These are phyloP conservation scores for Pogostemon cablin DNA, from an alignment of 257 asterid species.

Conservation along the genomic window DNA sequence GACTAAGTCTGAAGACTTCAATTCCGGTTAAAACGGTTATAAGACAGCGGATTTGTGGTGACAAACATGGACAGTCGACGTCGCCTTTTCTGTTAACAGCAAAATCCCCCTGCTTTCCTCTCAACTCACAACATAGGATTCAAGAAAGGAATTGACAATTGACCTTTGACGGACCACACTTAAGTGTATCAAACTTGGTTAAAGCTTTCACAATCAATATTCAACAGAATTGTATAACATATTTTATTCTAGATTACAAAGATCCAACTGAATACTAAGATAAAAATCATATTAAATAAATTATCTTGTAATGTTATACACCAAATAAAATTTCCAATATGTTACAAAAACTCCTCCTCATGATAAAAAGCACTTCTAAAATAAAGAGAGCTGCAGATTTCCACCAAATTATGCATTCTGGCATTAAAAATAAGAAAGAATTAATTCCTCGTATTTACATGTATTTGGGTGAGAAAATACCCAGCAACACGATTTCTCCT, in stretches of 20 bases:
- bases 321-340: too few relatives aligned
- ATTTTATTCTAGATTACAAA: neutral
- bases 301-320: too few relatives aligned
- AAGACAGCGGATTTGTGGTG: constrained; percentile 33
- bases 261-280: neutral
- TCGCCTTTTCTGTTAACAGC: constrained; percentile 37
- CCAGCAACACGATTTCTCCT: constrained; percentile 22
- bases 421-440: neutral
- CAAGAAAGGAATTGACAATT: constrained; percentile 3
- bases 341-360: too few relatives aligned
- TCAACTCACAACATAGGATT: constrained; percentile 30
- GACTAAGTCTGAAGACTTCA: constrained; percentile 12
- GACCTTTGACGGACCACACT: constrained; percentile 51
- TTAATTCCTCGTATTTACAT: constrained; percentile 26
- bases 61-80: constrained; percentile 30
- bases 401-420: constrained; percentile 13
- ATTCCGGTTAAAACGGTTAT: constrained; percentile 38
- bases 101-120: constrained; percentile 37
- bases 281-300: too few relatives aligned
- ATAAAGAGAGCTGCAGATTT: neutral
- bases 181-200: neutral
- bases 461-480: constrained; percentile 1
- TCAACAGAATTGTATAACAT: neutral
- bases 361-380: too few relatives aligned
- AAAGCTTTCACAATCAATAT: neutral